Conservation (phyloP, 148 eudicot species). For the Bassia scoparia region DNA sequence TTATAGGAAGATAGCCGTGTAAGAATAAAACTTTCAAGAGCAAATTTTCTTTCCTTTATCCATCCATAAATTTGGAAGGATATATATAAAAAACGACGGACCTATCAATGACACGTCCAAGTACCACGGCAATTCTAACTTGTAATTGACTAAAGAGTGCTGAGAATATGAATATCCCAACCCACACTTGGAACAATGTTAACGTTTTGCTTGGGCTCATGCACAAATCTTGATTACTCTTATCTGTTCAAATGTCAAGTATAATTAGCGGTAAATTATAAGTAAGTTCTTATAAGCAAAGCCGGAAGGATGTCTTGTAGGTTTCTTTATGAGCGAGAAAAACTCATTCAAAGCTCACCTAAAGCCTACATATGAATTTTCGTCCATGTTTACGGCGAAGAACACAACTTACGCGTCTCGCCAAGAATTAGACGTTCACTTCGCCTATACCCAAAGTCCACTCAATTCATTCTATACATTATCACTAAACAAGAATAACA, state of each 20-base stretch:
- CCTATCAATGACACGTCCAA: too few species aligned
- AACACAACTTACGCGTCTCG: conserved; percentile 39
- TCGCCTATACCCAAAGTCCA: background rate
- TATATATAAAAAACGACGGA: too few species aligned
- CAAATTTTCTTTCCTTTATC: too few species aligned
- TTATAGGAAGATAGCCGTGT: background rate
- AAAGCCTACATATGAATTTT: conserved; percentile 48
- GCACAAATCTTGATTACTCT: too few species aligned
- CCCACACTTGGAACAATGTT: too few species aligned
- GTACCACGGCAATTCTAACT: too few species aligned
- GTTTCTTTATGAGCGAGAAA: conserved; percentile 47
- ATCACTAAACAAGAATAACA: background rate
- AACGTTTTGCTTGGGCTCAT: too few species aligned
- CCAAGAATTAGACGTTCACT: conserved; percentile 62
- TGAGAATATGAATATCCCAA: too few species aligned
- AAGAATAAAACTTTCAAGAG: background rate
- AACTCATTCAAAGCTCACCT: conserved; percentile 43
- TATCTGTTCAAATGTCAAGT: too few species aligned
- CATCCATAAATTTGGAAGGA: too few species aligned
- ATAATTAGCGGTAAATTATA: too few species aligned
- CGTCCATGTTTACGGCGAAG: conserved; percentile 67
- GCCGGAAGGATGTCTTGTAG: conserved; percentile 31
- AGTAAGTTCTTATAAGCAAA: background rate
- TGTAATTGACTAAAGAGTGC: too few species aligned
- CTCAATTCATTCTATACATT: background rate